Base-by-base conservation (phyloP, 2,329 filamentous ascomycete species). In the Fusarium sp. region DNA sequence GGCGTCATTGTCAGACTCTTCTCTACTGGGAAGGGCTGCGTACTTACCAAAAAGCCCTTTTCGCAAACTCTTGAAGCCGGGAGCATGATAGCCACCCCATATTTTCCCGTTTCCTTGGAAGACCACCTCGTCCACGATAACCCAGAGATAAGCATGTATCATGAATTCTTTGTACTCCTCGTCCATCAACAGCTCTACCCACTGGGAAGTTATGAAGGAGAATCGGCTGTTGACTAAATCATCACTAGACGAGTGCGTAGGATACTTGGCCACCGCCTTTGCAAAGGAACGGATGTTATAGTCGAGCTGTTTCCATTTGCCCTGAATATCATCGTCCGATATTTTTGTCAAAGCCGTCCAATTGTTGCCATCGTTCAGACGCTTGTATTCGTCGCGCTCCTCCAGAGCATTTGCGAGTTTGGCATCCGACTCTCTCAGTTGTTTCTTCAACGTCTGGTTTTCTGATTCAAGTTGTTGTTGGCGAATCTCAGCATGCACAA, bases 271-370 rank as follows among this genome's bases (percentile, higher is more conserved):
- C 8, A 61, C 18, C 13, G 18, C 23, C 1, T 23, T 31, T 15
- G 47, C 53, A 9, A 61, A 6, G 16, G 38, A 26, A 16, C 28
- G 34, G 9, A 62, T 57, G 18, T 56, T 62, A 8, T 64, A 65
- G 13, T 34, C 16, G 9, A 60, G 42, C 18, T 49, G 20, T 11
- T 65, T 63, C 58, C 58, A 63, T 3, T 52, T 42, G 37, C 28
- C 36, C 4, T 6, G 28, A n/a, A 62, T n/a, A n/a, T 2, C 10
- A 30, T 57, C 11, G 9, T 64, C 57, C 0, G 61, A 40, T 8
- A 34, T 4, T 12, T 64, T 62, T 2, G 3, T 8, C 1, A 33
- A 15, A 2, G 38, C 18, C 15, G 23, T 18, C 37, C 51, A 38
- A 28, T 44, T 45, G 2, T 8, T 15, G n/a, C 11, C 4, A 2